phyloP scores from a whole-genome alignment of 345 rosid genomes.

The Reutealis trisperma region DNA sequence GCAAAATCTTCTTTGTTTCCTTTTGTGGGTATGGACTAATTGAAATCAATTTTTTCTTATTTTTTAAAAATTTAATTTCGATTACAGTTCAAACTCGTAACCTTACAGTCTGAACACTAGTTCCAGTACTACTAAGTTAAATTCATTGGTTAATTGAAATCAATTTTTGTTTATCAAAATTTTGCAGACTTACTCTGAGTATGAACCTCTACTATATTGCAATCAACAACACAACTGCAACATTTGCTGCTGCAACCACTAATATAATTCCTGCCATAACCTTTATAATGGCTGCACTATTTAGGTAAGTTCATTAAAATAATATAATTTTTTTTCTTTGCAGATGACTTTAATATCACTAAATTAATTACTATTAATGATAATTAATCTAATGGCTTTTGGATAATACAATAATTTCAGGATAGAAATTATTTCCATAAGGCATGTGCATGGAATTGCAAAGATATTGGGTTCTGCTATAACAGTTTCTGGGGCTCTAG shows the following conservation, averaged over 20 bases:
- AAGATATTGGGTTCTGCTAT: constrained; percentile 64
- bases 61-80: neutral
- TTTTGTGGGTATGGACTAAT: constrained; percentile 44
- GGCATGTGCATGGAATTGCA: constrained; percentile 50
- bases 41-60: neutral
- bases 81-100: too few relatives aligned
- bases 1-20: constrained; percentile 57
- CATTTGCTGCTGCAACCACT: constrained; percentile 84
- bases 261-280: constrained; percentile 81
- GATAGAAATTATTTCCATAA: constrained; percentile 43
- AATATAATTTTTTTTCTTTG: neutral
- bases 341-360: neutral
- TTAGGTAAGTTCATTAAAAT: constrained; percentile 40
- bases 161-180: neutral
- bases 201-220: constrained; percentile 69
- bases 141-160: too few relatives aligned
- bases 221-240: constrained; percentile 70
- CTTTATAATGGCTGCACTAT: constrained; percentile 55
- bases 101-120: too few relatives aligned
- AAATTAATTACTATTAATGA: too few relatives aligned
- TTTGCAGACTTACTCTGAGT: constrained; percentile 64
- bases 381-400: neutral
- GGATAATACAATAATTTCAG: constrained; percentile 21
- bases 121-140: too few relatives aligned
- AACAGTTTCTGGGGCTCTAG: constrained; percentile 70